Conservation (phyloP, 108 stramenopile species). For the Pelagomonas calceolata region DNA sequence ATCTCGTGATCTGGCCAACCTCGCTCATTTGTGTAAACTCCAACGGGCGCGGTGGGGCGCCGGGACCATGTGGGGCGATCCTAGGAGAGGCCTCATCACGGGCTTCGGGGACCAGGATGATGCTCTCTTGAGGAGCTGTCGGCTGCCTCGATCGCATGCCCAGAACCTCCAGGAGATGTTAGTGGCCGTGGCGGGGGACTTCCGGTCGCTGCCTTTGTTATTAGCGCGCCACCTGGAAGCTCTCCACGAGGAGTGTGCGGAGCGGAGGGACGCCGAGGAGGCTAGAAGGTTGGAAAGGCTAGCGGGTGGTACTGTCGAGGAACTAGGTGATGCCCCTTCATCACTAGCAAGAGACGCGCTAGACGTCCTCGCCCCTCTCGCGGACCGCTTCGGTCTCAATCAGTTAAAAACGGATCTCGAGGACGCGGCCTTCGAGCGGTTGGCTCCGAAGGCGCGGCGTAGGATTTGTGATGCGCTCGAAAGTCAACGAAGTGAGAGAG, state of each 20-base stretch:
- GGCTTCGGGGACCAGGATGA: not conserved
- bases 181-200: not conserved
- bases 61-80: no score
- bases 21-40: not conserved
- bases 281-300: not conserved
- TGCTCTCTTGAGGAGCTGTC: not conserved
- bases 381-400: conserved; percentile 63
- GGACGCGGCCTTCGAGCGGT: conserved; percentile 57
- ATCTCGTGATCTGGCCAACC: not conserved
- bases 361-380: conserved; percentile 67
- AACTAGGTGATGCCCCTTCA: not conserved
- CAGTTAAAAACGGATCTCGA: conserved; percentile 73
- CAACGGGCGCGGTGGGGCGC: not conserved
- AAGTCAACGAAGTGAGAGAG: conserved; percentile 42
- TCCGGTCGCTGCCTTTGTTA: not conserved
- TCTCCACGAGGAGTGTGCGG: not conserved
- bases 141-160: not conserved
- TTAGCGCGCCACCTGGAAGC: not conserved
- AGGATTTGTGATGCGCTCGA: conserved; percentile 8
- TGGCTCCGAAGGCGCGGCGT: not conserved
- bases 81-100: not conserved
- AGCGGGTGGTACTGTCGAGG: not conserved
- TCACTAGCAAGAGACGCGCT: conserved; percentile 51
- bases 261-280: not conserved
- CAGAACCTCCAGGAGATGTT: not conserved